Base-by-base conservation (phyloP, 495 filamentous ascomycete species). In the Amorphotheca resinae region DNA sequence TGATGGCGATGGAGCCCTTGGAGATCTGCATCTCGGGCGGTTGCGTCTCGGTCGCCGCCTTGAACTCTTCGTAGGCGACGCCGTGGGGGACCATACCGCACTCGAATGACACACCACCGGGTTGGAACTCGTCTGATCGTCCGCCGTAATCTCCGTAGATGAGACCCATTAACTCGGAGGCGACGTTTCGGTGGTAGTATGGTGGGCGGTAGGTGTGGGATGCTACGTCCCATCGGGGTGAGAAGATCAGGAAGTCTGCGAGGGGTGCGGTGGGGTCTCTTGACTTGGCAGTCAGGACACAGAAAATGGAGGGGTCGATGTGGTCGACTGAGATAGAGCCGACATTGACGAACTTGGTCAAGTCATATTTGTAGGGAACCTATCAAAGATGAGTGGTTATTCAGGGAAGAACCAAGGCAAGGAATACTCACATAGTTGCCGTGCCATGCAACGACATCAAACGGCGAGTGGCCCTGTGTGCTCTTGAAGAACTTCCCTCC, bases 401-500 rank as follows among this genome's bases (percentile, higher is more conserved):
- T 60, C 44, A 70, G 4, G 66, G 49, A 70, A 67, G 50, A 70
- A 71, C 56, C 66, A 72, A 8, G 67, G 68, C 0, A 67, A 65
- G 2, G 64, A 61, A 42, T 68, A 68, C 14, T 68, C 52, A 83
- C 80, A 59, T 86, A 87, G 51, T 65, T 67, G 35, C 80, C 78
- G 52, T 89, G 84, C 85, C 85, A 93, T n/a, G 81, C 81, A 7
- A 89, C 84, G 0, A 93, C 72, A 52, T 93, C 83, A 50, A 89
- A 93, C 6, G 85, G 85, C 0, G 75, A 80, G 59, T 87, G 84
- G 9, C 62, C 57, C 62, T 87, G 84, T 36, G 67, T 66, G 3
- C 69, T 74, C 2, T 65, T 62, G 62, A 79, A 80, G 40, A 83
- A 72, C 30, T 72, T 69, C 46, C 76, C 76, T 50, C 68, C 66